Conservation (phyloP, 371 early-diverging fungal genomes). For the Circinella minor region DNA sequence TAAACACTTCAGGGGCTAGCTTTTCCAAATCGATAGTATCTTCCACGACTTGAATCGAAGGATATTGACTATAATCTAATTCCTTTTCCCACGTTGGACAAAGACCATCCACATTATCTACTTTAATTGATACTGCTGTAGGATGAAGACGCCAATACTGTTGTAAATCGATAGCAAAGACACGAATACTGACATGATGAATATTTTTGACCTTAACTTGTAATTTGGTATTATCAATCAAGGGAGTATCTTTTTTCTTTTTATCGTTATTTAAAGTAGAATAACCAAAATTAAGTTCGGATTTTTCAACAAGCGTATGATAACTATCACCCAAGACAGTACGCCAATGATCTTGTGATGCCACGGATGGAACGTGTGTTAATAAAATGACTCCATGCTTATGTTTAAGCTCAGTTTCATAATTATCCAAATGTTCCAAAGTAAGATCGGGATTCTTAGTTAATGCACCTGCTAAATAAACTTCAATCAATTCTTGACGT, state of each 20-base stretch:
- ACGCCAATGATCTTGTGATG: background rate
- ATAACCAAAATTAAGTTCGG: slow-evolving; percentile 19
- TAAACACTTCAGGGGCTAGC: slow-evolving; percentile 26
- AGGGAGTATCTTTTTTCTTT: slow-evolving; percentile 6
- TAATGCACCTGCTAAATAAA: slow-evolving; percentile 12
- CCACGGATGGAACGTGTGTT: background rate
- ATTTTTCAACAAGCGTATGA: background rate
- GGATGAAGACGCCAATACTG: slow-evolving; percentile 41
- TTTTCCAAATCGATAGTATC: slow-evolving; percentile 9
- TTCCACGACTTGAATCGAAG: slow-evolving; percentile 9
- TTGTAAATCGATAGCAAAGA: slow-evolving; percentile 42
- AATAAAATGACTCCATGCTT: slow-evolving; percentile 1
- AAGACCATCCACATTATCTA: slow-evolving; percentile 43
- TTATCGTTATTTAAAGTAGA: background rate
- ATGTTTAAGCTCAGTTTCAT: background rate
- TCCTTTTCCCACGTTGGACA: slow-evolving; percentile 46
- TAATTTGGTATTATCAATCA: slow-evolving; percentile 12
- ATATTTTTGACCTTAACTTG: slow-evolving; percentile 40
- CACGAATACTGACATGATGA: slow-evolving; percentile 36
- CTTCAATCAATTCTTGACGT: background rate
- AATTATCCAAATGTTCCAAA: background rate
- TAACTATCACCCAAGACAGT: background rate
- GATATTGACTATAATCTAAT: slow-evolving; percentile 22
- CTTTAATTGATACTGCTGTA: background rate
- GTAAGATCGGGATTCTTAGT: background rate